Conservation (phyloP, 805 yeast species). For the Vanderwaltozyma polyspora region DNA sequence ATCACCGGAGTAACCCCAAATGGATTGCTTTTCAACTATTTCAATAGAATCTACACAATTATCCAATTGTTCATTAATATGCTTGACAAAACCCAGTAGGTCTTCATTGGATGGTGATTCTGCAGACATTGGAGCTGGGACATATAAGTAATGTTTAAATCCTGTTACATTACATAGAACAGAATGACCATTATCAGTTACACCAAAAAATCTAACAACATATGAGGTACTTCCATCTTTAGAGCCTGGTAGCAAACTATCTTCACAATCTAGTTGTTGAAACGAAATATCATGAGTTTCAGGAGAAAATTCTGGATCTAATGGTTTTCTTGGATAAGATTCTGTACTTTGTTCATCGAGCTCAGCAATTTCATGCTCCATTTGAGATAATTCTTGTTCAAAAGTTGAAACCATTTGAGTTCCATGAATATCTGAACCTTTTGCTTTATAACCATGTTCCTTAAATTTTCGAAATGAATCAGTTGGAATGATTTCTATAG, state of each 20-base stretch:
- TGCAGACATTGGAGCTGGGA: slow-evolving; percentile 68
- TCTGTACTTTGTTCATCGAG: slow-evolving; percentile 21
- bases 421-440: slow-evolving; percentile 16
- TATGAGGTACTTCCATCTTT: slow-evolving; percentile 31
- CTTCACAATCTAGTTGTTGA: slow-evolving; percentile 95
- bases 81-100: slow-evolving; percentile 34
- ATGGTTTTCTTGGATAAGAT: slow-evolving; percentile 47
- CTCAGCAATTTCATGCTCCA: slow-evolving; percentile 23
- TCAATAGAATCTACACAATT: slow-evolving; percentile 57
- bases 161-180: slow-evolving; percentile 84
- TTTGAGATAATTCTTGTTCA: slow-evolving; percentile 22
- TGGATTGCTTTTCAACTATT: slow-evolving; percentile 61
- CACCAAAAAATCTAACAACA: slow-evolving; percentile 81
- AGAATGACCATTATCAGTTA: slow-evolving; percentile 78
- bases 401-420: slow-evolving; percentile 17
- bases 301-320: slow-evolving; percentile 41
- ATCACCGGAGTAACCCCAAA: slow-evolving; percentile 89
- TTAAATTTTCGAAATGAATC: slow-evolving; percentile 22
- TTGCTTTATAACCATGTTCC: slow-evolving; percentile 22
- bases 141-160: slow-evolving; percentile 81
- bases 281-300: slow-evolving; percentile 46
- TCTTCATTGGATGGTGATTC: slow-evolving; percentile 27
- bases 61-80: slow-evolving; percentile 37
- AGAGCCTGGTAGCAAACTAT: slow-evolving; percentile 38
- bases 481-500: slow-evolving; percentile 25